Evolutionary conservation across 1,284 basidiomycete genomes (phyloP).

Genomic region (Fistulina hepatica): DNA sequence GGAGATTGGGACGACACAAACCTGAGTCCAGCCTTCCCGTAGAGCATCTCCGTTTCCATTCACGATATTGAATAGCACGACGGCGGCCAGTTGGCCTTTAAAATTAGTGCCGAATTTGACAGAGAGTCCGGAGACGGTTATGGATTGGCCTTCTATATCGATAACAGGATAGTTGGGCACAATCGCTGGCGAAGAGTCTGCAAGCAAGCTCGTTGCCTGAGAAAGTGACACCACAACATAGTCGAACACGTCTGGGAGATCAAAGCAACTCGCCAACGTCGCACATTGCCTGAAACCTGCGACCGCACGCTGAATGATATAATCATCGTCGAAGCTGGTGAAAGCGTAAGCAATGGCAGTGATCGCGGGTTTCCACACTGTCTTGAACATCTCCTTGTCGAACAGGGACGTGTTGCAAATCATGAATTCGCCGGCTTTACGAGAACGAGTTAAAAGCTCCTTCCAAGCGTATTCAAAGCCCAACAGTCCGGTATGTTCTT

Average conservation of each 20-base stretch:
- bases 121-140: slow-evolving; percentile 88
- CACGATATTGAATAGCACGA: slow-evolving; percentile 95
- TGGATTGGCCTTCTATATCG: slow-evolving; percentile 83
- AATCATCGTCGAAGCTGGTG: slow-evolving; percentile 93
- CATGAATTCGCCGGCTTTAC: slow-evolving; percentile 69
- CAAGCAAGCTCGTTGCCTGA: slow-evolving; percentile 75
- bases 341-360: slow-evolving; percentile 90
- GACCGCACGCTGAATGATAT: slow-evolving; percentile 90
- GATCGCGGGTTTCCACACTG: slow-evolving; percentile 86
- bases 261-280: slow-evolving; percentile 82
- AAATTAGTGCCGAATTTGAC: slow-evolving; percentile 94
- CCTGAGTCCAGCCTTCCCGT: slow-evolving; percentile 89
- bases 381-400: slow-evolving; percentile 88
- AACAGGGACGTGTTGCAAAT: slow-evolving; percentile 72
- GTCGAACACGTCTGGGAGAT: slow-evolving; percentile 92
- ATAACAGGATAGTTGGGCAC: slow-evolving; percentile 82
- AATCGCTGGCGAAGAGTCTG: slow-evolving; percentile 60
- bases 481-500: slow-evolving; percentile 93
- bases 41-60: slow-evolving; percentile 95
- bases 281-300: slow-evolving; percentile 95
- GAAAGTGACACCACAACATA: slow-evolving; percentile 90
- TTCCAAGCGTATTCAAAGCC: slow-evolving; percentile 99
- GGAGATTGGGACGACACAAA: slow-evolving; percentile 22
- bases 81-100: slow-evolving; percentile 92
- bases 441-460: slow-evolving; percentile 76